Percentiles rank a stretch among this genome's conserved stretches.
phyloP scores from a whole-genome alignment of 352 stramenopile species.

The Peronospora tabacina region DNA sequence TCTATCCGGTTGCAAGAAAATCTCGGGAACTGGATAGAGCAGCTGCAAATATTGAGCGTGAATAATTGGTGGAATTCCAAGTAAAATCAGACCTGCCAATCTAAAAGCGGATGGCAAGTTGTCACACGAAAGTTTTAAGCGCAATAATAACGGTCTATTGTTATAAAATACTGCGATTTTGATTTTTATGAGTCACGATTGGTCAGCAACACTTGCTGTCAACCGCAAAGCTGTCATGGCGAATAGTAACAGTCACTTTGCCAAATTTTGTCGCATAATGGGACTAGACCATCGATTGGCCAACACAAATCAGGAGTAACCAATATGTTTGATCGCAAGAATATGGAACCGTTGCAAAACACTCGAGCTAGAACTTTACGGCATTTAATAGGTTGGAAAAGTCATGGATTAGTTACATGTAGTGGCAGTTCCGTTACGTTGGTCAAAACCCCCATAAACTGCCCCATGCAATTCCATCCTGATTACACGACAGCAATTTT shows the following conservation, averaged over 20 bases:
- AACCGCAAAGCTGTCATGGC: neutral
- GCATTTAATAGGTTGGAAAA: no score
- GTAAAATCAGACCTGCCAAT: neutral
- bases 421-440: no score
- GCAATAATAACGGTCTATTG: neutral
- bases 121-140: neutral
- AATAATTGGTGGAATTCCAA: no score
- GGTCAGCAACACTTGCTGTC: neutral
- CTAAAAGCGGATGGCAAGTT: neutral
- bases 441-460: neutral
- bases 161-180: neutral
- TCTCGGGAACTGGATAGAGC: neutral
- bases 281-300: constrained; percentile 12
- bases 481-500: constrained; percentile 18
- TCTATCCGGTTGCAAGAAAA: neutral
- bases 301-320: constrained; percentile 12
- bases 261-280: neutral
- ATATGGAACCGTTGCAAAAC: neutral
- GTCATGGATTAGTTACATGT: no score
- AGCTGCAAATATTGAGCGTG: no score
- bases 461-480: neutral
- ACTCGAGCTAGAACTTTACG: neutral
- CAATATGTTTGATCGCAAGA: neutral
- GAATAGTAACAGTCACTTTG: neutral
- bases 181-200: neutral